phyloP scores from a whole-genome alignment of 176 grass and related monocot genomes.

The Thinopyrum elongatum region DNA sequence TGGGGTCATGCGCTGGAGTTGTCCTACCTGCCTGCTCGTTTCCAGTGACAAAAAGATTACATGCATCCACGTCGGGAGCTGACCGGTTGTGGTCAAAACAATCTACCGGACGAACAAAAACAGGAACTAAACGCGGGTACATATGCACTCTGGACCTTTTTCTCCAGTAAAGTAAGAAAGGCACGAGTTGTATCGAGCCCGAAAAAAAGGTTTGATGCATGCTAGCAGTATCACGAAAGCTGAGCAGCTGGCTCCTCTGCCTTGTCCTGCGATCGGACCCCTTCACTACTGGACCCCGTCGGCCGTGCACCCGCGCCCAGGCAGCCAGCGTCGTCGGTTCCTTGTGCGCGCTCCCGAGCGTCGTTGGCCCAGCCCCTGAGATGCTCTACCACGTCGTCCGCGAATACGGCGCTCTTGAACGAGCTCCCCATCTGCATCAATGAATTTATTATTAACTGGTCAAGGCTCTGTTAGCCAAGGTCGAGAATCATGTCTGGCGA shows the following conservation, averaged over 20 bases:
- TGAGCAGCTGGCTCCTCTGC: background rate
- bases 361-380: slow-evolving; percentile 31
- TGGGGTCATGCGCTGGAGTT: too few relatives aligned
- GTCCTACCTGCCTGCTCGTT: too few relatives aligned
- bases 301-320: background rate
- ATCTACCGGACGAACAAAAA: too few relatives aligned
- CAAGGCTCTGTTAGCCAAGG: background rate
- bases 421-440: slow-evolving; percentile 70
- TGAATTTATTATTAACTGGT: background rate
- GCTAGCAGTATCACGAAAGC: too few relatives aligned
- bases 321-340: background rate
- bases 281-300: background rate
- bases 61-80: too few relatives aligned
- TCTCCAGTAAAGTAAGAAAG: too few relatives aligned
- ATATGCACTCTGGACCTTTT: too few relatives aligned
- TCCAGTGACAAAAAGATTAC: too few relatives aligned
- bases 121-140: too few relatives aligned
- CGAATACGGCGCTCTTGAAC: slow-evolving; percentile 82
- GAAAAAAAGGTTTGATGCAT: too few relatives aligned
- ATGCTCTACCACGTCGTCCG: slow-evolving; percentile 31
- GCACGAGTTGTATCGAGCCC: too few relatives aligned
- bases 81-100: too few relatives aligned
- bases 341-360: background rate
- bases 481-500: background rate
- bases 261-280: background rate